These are phyloP conservation scores for Radiomyces spectabilis DNA, from an alignment of 192 early-diverging fungal species.

Conservation along the genomic window DNA sequence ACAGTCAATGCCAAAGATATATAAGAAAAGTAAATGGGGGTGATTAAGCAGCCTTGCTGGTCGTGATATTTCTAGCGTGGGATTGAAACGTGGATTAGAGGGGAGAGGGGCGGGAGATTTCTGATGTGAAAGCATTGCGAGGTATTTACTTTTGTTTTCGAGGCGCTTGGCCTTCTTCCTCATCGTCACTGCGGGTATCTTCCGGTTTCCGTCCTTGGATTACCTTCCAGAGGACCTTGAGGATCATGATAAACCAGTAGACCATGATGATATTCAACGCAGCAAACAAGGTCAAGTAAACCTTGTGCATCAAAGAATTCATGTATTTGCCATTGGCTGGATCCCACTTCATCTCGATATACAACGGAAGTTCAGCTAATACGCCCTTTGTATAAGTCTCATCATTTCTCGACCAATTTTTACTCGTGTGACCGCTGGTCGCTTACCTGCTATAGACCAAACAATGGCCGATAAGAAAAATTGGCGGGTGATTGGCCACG, in stretches of 20 bases:
- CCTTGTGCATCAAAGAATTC: conserved; percentile 31
- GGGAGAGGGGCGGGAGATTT: too few relatives aligned
- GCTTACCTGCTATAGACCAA: conserved; percentile 40
- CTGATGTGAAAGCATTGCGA: too few relatives aligned
- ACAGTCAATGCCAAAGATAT: too few relatives aligned
- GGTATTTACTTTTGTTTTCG: too few relatives aligned
- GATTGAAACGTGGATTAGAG: too few relatives aligned
- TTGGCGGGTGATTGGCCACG: conserved; percentile 73
- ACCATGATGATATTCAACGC: conserved; percentile 57
- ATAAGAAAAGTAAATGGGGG: too few relatives aligned
- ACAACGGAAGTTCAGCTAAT: conserved; percentile 31
- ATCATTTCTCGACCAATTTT: too few relatives aligned
- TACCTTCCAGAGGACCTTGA: conserved; percentile 49
- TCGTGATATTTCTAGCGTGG: too few relatives aligned
- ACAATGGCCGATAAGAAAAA: conserved; percentile 59
- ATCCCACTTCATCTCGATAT: conserved; percentile 46
- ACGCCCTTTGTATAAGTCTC: too few relatives aligned
- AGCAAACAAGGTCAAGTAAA: conserved; percentile 51
- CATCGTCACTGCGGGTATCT: conserved; percentile 56
- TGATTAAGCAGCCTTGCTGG: too few relatives aligned
- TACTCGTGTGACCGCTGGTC: too few relatives aligned
- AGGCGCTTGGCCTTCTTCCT: too few relatives aligned
- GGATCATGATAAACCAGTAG: conserved; percentile 69
- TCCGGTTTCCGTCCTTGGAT: conserved; percentile 52
- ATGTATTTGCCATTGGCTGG: conserved; percentile 45